Base-by-base conservation (phyloP, 2,329 filamentous ascomycete species). In the Phaeosphaeria sp. region DNA sequence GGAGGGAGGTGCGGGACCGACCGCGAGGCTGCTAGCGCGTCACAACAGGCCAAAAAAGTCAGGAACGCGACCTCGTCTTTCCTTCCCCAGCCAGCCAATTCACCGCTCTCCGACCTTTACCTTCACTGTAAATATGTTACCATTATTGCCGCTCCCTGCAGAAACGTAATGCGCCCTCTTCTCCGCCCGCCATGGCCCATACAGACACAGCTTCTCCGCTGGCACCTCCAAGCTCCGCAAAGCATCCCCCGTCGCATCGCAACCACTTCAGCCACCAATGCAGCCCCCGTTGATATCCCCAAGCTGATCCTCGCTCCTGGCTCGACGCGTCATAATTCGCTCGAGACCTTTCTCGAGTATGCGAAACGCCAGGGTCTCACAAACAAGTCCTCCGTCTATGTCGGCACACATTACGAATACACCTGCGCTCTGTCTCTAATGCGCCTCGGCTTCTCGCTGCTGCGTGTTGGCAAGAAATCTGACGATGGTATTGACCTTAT, bases 361-460 rank as follows among this genome's bases (percentile, higher is more conserved):
- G 88, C 88, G 5, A 73, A 81, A 20, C 83, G 84, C 50, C 82
- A 79, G 0, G 80, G 82, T 0, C 80, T 92, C 21, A 82, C 85
- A 61, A 74, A 79, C 0, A 77, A 74, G 4, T 87, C 84, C 17
- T 87, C 86, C 0, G 82, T 87, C 46, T 93, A 88, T 72, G 80
- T 88, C 43, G 91, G 91, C 63, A 94, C 90, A 0, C 85, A 85
- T 72, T 94, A 91, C 78, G 91, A 95, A 75, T 94, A 94, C 79
- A 87, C 81, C 0, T 85, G 87, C 2, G 83, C 84, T 6, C 72
- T 77, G 3, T 78, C 84, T 0, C 82, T 94, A 0, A 68, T 82
- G 2, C 77, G 78, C 1, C 84, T 90, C 52, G 87, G 88, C 53
- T 90, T 94, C 78, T 76, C 79, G 21, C 81, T 93, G 33, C 80